Conservation (phyloP, 345 rosid genomes). For the Sisymbrium irio region DNA sequence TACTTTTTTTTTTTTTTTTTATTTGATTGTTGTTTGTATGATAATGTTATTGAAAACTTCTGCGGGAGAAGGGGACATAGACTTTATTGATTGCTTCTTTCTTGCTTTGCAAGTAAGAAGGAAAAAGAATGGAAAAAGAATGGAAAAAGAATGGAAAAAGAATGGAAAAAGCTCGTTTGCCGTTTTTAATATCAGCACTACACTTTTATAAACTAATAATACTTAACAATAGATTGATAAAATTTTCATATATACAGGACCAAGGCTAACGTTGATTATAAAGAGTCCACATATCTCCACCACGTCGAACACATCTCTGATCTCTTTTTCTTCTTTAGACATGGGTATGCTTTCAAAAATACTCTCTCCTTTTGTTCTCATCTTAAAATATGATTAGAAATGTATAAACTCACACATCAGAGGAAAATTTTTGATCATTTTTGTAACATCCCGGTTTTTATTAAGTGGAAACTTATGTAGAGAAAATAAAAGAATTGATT, state of each 20-base stretch:
- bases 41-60: conserved; percentile 22
- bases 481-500: no score
- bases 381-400: neutral
- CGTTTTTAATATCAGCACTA: neutral
- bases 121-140: conserved; percentile 22
- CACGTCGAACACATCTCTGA: neutral
- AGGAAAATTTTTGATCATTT: no score
- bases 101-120: conserved; percentile 28
- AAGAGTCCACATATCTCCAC: neutral
- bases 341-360: neutral
- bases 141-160: conserved; percentile 26
- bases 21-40: conserved; percentile 15
- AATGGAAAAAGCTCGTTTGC: conserved; percentile 28
- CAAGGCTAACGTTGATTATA: no score
- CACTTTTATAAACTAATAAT: neutral
- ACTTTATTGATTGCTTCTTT: conserved; percentile 31
- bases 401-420: no score
- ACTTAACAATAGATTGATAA: no score
- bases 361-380: neutral
- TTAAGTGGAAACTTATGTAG: no score
- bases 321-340: no score
- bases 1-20: neutral
- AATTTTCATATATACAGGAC: no score
- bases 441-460: no score
- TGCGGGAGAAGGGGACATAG: neutral